Percentiles rank a stretch among this genome's conserved stretches.
phyloP scores from a whole-genome alignment of 495 filamentous ascomycete genomes.

The Penicillium nucicola region DNA sequence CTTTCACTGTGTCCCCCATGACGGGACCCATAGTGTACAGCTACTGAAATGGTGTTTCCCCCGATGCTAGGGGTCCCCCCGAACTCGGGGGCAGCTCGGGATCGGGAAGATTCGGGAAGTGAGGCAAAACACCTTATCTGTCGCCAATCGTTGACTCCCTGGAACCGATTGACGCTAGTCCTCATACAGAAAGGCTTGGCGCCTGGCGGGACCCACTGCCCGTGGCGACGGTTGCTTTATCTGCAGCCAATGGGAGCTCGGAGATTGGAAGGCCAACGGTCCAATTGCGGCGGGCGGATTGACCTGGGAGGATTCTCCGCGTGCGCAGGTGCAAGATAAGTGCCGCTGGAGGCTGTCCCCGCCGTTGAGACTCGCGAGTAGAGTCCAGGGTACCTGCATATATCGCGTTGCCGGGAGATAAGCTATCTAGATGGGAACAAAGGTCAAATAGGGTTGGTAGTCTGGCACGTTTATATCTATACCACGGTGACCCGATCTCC shows the following conservation, averaged over 20 bases:
- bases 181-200: constrained; percentile 1
- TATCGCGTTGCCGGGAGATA: neutral
- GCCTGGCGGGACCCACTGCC: constrained; percentile 1
- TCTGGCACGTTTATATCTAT: too few relatives aligned
- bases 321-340: neutral
- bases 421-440: neutral
- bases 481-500: neutral
- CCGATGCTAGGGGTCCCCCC: too few relatives aligned
- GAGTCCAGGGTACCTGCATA: neutral
- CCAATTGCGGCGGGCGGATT: constrained; percentile 8
- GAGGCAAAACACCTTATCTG: constrained; percentile 1
- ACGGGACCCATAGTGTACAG: too few relatives aligned
- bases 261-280: neutral
- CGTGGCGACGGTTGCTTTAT: constrained; percentile 10
- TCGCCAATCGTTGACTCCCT: constrained; percentile 3
- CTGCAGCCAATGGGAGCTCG: constrained; percentile 6
- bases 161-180: neutral
- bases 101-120: neutral
- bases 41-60: too few relatives aligned
- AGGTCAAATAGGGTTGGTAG: too few relatives aligned
- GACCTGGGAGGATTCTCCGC: neutral
- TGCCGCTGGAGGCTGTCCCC: neutral
- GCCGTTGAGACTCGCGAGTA: neutral
- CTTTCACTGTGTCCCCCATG: too few relatives aligned
- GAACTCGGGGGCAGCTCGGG: neutral